Percentiles rank a stretch among this genome's conserved stretches.
Evolutionary conservation across 148 eudicot species (phyloP).

Genomic region (Persicaria maculosa): DNA sequence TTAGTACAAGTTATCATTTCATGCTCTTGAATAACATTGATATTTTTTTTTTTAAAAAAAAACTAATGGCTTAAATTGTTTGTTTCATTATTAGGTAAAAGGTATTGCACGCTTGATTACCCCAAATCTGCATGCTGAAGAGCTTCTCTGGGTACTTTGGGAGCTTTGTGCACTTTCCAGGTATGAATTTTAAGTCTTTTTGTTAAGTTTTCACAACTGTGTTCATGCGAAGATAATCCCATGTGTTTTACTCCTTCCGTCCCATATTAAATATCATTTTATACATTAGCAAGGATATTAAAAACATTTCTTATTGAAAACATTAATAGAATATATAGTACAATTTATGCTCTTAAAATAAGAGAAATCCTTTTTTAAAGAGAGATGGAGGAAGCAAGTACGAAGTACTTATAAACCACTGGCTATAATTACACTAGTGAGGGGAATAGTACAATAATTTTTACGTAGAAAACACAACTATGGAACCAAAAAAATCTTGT

Average conservation of each 20-base stretch:
- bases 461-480: too few species aligned
- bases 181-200: conserved; percentile 28
- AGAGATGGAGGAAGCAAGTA: too few species aligned
- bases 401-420: too few species aligned
- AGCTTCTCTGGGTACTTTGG: conserved; percentile 80
- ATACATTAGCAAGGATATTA: too few species aligned
- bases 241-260: not conserved
- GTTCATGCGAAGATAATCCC: not conserved
- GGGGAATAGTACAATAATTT: too few species aligned
- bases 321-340: too few species aligned
- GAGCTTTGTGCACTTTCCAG: conserved; percentile 91
- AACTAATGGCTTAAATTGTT: conserved; percentile 9
- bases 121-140: conserved; percentile 57
- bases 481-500: too few species aligned
- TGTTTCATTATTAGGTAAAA: conserved; percentile 40
- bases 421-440: too few species aligned
- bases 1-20: not conserved
- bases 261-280: too few species aligned
- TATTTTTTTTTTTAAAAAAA: not conserved
- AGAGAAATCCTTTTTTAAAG: too few species aligned
- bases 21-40: not conserved
- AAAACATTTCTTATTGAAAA: too few species aligned
- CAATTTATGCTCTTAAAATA: too few species aligned
- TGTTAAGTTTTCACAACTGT: not conserved
- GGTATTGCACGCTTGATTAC: conserved; percentile 70